Percentiles rank a stretch among this genome's conserved stretches.
These are phyloP conservation scores for Barnettozyma pratensis DNA, from an alignment of 805 yeast species.

Conservation along the genomic window DNA sequence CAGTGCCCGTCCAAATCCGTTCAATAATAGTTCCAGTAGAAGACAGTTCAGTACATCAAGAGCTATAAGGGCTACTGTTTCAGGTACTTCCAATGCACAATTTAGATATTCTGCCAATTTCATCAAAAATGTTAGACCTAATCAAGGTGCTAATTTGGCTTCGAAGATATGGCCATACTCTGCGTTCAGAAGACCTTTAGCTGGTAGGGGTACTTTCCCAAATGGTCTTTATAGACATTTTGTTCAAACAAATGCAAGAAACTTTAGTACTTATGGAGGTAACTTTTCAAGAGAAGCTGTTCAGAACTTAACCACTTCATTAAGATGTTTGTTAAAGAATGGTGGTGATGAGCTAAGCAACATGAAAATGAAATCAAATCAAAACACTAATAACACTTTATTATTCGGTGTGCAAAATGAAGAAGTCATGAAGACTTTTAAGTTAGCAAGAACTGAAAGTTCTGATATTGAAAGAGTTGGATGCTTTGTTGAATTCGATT, in stretches of 20 bases:
- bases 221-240: constrained; percentile 32
- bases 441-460: constrained; percentile 32
- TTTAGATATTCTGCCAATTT: constrained; percentile 6
- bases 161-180: constrained; percentile 22
- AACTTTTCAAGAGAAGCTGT: constrained; percentile 51
- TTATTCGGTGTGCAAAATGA: constrained; percentile 1
- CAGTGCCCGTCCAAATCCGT: constrained; percentile 10
- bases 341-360: constrained; percentile 25
- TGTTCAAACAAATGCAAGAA: constrained; percentile 31
- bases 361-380: constrained; percentile 18
- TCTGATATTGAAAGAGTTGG: constrained; percentile 31
- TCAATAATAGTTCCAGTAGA: constrained; percentile 5
- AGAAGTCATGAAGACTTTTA: constrained; percentile 12
- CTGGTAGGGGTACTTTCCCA: constrained; percentile 24
- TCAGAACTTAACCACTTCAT: constrained; percentile 47
- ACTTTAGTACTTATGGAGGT: constrained; percentile 34
- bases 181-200: constrained; percentile 19
- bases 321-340: constrained; percentile 34
- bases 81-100: constrained; percentile 3
- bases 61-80: constrained; percentile 6
- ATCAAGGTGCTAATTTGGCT: constrained; percentile 5
- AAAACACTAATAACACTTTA: constrained; percentile 23
- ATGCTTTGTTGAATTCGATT: constrained; percentile 52
- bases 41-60: constrained; percentile 26
- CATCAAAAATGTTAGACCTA: constrained; percentile 1